phyloP scores from a whole-genome alignment of 2,329 filamentous ascomycete species.

The Polychaeton citri region DNA sequence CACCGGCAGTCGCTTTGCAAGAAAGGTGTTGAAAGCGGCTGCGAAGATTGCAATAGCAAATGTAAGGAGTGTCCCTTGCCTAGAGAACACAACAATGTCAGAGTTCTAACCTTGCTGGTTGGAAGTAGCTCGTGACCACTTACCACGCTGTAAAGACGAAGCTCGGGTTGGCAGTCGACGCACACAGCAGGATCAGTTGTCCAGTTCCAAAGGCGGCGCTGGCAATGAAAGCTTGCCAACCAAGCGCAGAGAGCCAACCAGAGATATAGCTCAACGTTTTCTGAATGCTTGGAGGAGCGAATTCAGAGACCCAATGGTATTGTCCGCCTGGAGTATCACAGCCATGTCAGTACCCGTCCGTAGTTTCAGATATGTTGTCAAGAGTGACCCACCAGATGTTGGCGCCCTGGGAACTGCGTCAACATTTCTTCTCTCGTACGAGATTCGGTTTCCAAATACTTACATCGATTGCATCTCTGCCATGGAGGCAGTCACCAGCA shows the following conservation, averaged over 20 bases:
- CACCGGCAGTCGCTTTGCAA: conserved; percentile 20
- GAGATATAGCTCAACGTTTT: conserved; percentile 10
- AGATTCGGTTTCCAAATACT: too few species aligned
- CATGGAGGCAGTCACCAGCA: conserved; percentile 21
- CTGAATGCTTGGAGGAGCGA: conserved; percentile 18
- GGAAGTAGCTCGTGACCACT: too few species aligned
- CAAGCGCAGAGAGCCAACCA: conserved; percentile 24
- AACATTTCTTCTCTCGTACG: too few species aligned
- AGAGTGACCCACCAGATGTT: conserved; percentile 15
- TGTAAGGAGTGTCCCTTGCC: conserved; percentile 28
- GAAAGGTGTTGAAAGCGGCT: conserved; percentile 17
- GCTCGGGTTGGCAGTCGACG: conserved; percentile 26
- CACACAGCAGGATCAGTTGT: neutral
- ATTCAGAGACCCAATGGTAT: conserved; percentile 18
- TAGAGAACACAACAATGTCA: conserved; percentile 11
- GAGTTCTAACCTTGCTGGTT: conserved; percentile 6
- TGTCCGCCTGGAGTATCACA: conserved; percentile 3
- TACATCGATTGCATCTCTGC: conserved; percentile 22
- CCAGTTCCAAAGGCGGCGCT: conserved; percentile 18
- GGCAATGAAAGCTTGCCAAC: conserved; percentile 23
- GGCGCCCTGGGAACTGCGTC: conserved; percentile 14
- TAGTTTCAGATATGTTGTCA: neutral
- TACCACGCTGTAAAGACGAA: too few species aligned
- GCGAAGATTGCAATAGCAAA: conserved; percentile 28
- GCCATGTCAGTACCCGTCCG: neutral